phyloP scores from a whole-genome alignment of 768 basidiomycete species.

The Lyophyllum decastes region DNA sequence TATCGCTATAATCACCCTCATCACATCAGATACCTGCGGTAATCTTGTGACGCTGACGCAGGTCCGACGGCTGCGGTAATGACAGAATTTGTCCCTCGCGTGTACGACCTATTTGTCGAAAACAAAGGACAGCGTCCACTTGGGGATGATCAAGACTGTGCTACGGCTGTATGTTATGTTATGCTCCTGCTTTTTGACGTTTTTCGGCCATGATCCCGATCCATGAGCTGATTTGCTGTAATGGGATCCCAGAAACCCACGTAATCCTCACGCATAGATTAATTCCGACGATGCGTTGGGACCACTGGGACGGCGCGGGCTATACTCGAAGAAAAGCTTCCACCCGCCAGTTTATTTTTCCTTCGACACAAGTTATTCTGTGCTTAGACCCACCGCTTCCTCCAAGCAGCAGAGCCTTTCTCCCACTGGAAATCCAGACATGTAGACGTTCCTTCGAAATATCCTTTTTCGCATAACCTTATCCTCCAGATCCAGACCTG shows the following conservation, averaged over 20 bases:
- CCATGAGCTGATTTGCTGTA: background rate
- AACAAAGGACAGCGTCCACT: constrained; percentile 44
- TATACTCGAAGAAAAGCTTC: background rate
- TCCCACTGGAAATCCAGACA: constrained; percentile 27
- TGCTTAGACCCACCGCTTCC: constrained; percentile 34
- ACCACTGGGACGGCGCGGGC: background rate
- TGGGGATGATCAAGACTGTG: constrained; percentile 44
- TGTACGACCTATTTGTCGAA: constrained; percentile 41
- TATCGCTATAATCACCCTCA: background rate
- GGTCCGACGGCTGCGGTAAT: constrained; percentile 6
- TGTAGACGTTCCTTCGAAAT: constrained; percentile 27
- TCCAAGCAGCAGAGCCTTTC: constrained; percentile 29
- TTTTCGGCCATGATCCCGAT: constrained; percentile 29
- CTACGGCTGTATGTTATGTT: constrained; percentile 24
- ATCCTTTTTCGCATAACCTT: background rate
- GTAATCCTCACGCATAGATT: background rate
- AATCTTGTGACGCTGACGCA: background rate
- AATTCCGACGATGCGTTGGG: constrained; percentile 1
- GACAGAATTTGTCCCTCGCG: background rate
- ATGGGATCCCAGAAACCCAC: background rate
- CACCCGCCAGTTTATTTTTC: background rate
- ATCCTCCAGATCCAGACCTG: constrained; percentile 21
- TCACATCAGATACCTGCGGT: background rate
- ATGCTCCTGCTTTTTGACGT: constrained; percentile 7
- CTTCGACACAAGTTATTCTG: constrained; percentile 5